Evolutionary conservation across 306 rosid genomes (phyloP).

Genomic region (Trifolium repens): DNA sequence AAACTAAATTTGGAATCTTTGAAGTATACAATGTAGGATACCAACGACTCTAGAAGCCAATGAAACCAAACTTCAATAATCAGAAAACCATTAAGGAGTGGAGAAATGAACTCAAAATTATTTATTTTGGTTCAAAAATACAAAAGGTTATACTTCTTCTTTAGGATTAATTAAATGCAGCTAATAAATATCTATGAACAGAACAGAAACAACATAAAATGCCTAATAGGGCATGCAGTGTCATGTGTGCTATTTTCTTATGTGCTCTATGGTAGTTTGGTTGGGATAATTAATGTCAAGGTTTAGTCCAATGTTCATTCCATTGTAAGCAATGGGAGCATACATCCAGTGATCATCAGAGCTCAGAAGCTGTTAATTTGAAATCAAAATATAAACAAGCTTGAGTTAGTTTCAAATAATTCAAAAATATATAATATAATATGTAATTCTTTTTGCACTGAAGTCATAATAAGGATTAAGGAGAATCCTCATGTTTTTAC

Average conservation of each 20-base stretch:
- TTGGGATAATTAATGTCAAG: conserved; percentile 48
- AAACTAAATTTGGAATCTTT: conserved; percentile 9
- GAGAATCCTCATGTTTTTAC: conserved; percentile 46
- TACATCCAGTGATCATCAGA: conserved; percentile 95
- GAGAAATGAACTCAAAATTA: conserved; percentile 30
- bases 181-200: conserved; percentile 28
- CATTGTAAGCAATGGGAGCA: conserved; percentile 93
- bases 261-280: conserved; percentile 45
- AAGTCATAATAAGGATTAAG: conserved; percentile 14
- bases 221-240: conserved; percentile 26
- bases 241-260: conserved; percentile 2
- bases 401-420: neutral
- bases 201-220: conserved; percentile 21
- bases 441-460: neutral
- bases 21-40: neutral
- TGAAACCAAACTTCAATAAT: conserved; percentile 8
- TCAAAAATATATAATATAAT: neutral
- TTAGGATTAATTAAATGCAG: conserved; percentile 1
- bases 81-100: conserved; percentile 19
- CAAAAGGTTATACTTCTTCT: conserved; percentile 18
- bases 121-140: conserved; percentile 29
- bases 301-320: conserved; percentile 82
- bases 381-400: conserved; percentile 32
- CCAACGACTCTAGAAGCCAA: neutral
- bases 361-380: conserved; percentile 69